Conservation (phyloP, 1,284 basidiomycete genomes). For the Ustilago vetiveriae region DNA sequence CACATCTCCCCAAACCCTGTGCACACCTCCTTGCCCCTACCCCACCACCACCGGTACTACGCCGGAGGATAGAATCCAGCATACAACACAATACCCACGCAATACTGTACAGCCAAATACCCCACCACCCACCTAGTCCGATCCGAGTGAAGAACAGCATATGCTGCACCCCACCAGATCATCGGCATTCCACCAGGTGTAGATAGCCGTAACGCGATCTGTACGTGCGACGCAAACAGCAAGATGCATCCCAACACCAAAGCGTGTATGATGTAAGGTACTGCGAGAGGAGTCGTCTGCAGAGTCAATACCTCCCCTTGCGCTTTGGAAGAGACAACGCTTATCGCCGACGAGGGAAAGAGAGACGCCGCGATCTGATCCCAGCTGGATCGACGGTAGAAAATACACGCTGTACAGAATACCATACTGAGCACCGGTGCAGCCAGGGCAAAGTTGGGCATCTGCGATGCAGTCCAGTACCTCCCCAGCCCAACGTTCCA, state of each 20-base stretch:
- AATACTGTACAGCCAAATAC: conserved; percentile 82
- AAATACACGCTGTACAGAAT: conserved; percentile 59
- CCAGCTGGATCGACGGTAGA: conserved; percentile 1
- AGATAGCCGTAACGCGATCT: conserved; percentile 85
- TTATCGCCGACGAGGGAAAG: conserved; percentile 2
- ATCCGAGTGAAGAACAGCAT: conserved; percentile 71
- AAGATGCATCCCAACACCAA: conserved; percentile 73
- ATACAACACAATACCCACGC: conserved; percentile 81
- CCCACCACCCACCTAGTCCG: conserved; percentile 69
- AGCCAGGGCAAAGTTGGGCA: conserved; percentile 87
- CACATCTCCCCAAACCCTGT: no score
- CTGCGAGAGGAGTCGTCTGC: conserved; percentile 18
- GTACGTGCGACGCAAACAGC: conserved; percentile 84
- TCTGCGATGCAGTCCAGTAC: conserved; percentile 84
- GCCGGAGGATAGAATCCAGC: conserved; percentile 88
- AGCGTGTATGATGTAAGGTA: conserved; percentile 78
- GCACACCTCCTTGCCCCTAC: no score
- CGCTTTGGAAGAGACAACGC: background rate
- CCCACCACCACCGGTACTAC: no score
- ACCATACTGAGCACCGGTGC: conserved; percentile 72
- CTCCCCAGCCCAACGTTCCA: conserved; percentile 84
- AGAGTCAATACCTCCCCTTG: background rate
- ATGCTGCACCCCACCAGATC: conserved; percentile 80
- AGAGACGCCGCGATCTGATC: conserved; percentile 51
- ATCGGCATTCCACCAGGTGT: conserved; percentile 77